Percentiles rank a stretch among this genome's conserved stretches.
Evolutionary conservation across 2,329 filamentous ascomycete genomes (phyloP).

Genomic region (Trichoderma atrobrunneum): DNA sequence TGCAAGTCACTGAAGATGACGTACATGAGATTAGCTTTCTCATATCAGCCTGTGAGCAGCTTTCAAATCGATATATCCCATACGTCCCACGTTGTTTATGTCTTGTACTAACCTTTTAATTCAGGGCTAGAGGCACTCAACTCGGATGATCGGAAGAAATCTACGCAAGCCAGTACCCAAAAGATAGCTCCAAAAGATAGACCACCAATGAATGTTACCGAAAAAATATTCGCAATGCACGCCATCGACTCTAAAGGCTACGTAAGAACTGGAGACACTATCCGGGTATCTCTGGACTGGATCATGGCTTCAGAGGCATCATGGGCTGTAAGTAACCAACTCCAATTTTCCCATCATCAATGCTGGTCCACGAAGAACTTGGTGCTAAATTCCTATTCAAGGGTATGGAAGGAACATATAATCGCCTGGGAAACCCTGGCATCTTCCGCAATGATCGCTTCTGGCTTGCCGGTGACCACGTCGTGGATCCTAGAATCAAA

Average conservation of each 20-base stretch:
- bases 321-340: constrained; percentile 30
- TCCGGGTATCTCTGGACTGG: constrained; percentile 45
- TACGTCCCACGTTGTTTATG: background rate
- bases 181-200: constrained; percentile 10
- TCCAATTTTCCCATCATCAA: background rate
- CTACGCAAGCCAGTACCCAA: background rate
- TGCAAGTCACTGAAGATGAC: background rate
- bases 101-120: background rate
- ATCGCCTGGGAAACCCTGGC: constrained; percentile 38
- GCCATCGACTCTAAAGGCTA: constrained; percentile 34
- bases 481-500: constrained; percentile 44
- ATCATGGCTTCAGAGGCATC: constrained; percentile 43
- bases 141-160: constrained; percentile 10
- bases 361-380: background rate
- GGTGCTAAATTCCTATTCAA: background rate
- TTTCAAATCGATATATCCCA: background rate
- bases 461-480: constrained; percentile 50
- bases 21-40: constrained; percentile 10
- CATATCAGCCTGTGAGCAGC: constrained; percentile 5
- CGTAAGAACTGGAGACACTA: constrained; percentile 38
- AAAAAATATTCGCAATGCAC: constrained; percentile 47
- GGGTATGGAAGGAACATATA: constrained; percentile 42
- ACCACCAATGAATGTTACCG: constrained; percentile 41
- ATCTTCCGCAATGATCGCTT: constrained; percentile 50
- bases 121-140: constrained; percentile 11